Evolutionary conservation across 164 flowering plant species (phyloP), one percentile per base, ranked within the genome.

Genomic region (Macadamia integrifolia): DNA sequence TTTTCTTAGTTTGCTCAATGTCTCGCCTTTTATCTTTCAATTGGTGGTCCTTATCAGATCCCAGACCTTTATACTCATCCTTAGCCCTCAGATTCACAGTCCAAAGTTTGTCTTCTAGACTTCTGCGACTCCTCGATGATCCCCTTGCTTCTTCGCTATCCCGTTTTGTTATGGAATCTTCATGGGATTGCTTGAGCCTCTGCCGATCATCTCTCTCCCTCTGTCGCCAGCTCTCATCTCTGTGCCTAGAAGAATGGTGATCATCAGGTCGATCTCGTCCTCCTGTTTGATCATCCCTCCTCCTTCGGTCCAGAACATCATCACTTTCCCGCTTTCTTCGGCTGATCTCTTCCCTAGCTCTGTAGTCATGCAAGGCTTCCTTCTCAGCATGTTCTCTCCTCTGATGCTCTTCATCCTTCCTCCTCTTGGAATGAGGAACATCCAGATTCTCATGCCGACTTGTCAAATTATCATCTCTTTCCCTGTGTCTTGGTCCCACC

Each of bases 321-420:
- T 84, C 97, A 68, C 93, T 85, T 64, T 88, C 99, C 71, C 95
- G 81, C 65, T 84, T 92, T 44, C 88, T 84, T 52, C 82, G 87
- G 77, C 83, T 77, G 42, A 69, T 70, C 67, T 76, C 82, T 72
- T 90, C 98, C 50, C 72, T 67, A 65, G 70, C 67, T 70, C 87
- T 78, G 65, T 81, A 83, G 23, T 73, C 79, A 69, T 79, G 84
- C 69, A 82, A 68, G 31, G 72, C 95, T 70, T 87, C 89, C 70
- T 86, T 90, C 9, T 86, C 91, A 66, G 71, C 71, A 65, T 78
- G 80, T 18, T 87, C 90, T 79, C 95, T 82, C 68, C 87, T 83
- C 9, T 61, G 60, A 69, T 80, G 72, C 44, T 84, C 96, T 58
- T 86, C 91, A 60, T 86, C 92, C 78, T 85, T 95, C 80, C 91